phyloP scores from a whole-genome alignment of 495 filamentous ascomycete species.

The Evansstolkia leycettana region DNA sequence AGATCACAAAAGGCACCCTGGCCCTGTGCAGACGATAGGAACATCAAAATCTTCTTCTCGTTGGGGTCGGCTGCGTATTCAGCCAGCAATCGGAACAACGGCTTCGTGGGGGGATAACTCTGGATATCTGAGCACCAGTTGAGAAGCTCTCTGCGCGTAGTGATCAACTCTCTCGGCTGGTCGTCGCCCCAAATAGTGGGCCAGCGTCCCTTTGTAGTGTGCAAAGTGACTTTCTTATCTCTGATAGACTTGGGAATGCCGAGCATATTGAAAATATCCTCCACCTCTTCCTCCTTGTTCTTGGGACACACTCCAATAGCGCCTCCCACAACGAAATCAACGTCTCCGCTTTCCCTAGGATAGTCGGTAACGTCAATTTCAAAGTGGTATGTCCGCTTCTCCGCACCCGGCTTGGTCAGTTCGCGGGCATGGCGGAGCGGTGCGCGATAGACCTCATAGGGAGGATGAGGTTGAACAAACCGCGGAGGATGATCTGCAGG shows the following conservation, averaged over 20 bases:
- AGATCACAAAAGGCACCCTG: slow-evolving; percentile 93
- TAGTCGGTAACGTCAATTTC: slow-evolving; percentile 95
- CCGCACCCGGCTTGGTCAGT: slow-evolving; percentile 78
- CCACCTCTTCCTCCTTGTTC: slow-evolving; percentile 65
- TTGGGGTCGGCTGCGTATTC: slow-evolving; percentile 69
- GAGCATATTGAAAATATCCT: slow-evolving; percentile 72
- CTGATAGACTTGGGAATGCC: slow-evolving; percentile 64
- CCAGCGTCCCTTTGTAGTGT: slow-evolving; percentile 76
- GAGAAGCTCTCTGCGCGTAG: slow-evolving; percentile 78
- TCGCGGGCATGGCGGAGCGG: slow-evolving; percentile 72
- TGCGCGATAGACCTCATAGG: slow-evolving; percentile 80
- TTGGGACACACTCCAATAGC: slow-evolving; percentile 88
- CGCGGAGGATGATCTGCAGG: slow-evolving; percentile 55
- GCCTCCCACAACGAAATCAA: slow-evolving; percentile 94
- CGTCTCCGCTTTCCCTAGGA: slow-evolving; percentile 63
- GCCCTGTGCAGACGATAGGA: slow-evolving; percentile 78
- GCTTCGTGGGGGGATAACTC: slow-evolving; percentile 82
- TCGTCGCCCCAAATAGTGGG: slow-evolving; percentile 98
- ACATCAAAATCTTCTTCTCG: slow-evolving; percentile 79
- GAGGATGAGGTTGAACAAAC: slow-evolving; percentile 92
- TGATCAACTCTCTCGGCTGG: slow-evolving; percentile 64
- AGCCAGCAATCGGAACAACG: slow-evolving; percentile 71
- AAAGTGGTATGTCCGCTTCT: slow-evolving; percentile 94
- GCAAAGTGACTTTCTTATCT: slow-evolving; percentile 65
- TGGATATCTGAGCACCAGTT: slow-evolving; percentile 95